Percentiles rank a stretch among this genome's conserved stretches.
phyloP scores from a whole-genome alignment of 2,329 filamentous ascomycete species.

The Eurotiales sp. region DNA sequence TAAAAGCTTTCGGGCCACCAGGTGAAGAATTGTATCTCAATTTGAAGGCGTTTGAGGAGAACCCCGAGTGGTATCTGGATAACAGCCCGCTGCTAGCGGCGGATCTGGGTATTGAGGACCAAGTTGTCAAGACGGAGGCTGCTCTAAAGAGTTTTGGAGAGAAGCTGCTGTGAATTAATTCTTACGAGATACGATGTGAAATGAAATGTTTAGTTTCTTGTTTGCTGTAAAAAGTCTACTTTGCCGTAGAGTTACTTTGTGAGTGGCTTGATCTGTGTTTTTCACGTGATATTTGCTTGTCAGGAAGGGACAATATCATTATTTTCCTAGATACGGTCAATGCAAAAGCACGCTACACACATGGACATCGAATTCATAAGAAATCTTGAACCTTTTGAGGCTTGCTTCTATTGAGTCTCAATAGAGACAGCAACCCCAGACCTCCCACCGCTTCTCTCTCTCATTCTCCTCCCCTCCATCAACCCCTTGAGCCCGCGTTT shows the following conservation, averaged over 20 bases:
- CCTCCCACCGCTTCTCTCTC: conserved; percentile 57
- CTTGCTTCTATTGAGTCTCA: not conserved
- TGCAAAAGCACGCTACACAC: too few species aligned
- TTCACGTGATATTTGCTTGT: too few species aligned
- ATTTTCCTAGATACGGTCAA: too few species aligned
- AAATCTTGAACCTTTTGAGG: too few species aligned
- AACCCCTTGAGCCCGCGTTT: conserved; percentile 86
- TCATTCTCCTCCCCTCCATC: conserved; percentile 88
- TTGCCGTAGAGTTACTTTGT: too few species aligned
- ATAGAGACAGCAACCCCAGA: conserved; percentile 9
- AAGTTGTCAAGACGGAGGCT: not conserved
- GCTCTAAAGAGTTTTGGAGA: not conserved
- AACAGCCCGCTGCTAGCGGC: not conserved
- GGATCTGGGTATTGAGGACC: not conserved
- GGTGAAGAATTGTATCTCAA: not conserved
- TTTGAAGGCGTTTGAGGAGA: not conserved
- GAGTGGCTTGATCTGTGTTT: too few species aligned
- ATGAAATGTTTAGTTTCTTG: too few species aligned
- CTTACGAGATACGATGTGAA: too few species aligned
- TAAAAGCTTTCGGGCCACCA: not conserved
- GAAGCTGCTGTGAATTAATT: not conserved
- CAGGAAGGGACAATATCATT: too few species aligned
- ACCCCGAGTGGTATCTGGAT: not conserved
- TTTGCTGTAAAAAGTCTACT: too few species aligned
- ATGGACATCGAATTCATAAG: not conserved